A percentile compares a stretch with the other conserved stretches of the same genome.
Conservation (phyloP, 208 protist species). For the Paratrypanosoma confusum region DNA sequence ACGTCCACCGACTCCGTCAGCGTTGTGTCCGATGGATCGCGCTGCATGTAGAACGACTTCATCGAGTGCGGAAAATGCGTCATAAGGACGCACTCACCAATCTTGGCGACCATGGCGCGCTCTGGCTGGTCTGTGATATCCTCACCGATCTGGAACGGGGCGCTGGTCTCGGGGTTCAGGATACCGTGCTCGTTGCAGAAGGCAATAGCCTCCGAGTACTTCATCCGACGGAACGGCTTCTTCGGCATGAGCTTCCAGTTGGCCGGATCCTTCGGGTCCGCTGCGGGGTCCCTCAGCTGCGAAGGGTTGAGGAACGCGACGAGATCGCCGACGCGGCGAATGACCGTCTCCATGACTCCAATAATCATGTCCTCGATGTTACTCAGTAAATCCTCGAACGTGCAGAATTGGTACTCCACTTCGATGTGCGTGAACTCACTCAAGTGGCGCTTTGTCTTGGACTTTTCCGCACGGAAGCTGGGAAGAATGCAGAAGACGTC, state of each 20-base stretch:
- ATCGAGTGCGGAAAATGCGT: slow-evolving; percentile 95
- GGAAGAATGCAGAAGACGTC: slow-evolving; percentile 94
- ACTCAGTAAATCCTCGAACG: slow-evolving; percentile 93
- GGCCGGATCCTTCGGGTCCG: slow-evolving; percentile 36
- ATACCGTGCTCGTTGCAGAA: slow-evolving; percentile 94
- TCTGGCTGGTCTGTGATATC: slow-evolving; percentile 98
- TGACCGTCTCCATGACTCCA: slow-evolving; percentile 71
- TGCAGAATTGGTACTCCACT: slow-evolving; percentile 95
- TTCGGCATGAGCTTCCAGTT: slow-evolving; percentile 87
- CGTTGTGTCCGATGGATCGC: slow-evolving; percentile 56
- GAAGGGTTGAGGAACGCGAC: slow-evolving; percentile 88
- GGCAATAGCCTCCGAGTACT: slow-evolving; percentile 94
- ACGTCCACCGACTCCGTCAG: slow-evolving; percentile 94
- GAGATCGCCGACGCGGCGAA: slow-evolving; percentile 60
- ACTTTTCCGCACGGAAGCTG: slow-evolving; percentile 98
- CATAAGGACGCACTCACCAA: slow-evolving; percentile 96
- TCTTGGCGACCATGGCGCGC: slow-evolving; percentile 94
- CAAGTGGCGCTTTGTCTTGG: slow-evolving; percentile 96
- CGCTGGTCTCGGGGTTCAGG: slow-evolving; percentile 83
- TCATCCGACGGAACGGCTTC: slow-evolving; percentile 93
- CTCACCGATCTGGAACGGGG: slow-evolving; percentile 90
- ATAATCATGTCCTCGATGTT: slow-evolving; percentile 93
- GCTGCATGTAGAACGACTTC: slow-evolving; percentile 99
- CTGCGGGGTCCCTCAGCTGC: slow-evolving; percentile 53
- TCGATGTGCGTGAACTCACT: slow-evolving; percentile 98